phyloP scores from a whole-genome alignment of 176 grass and related monocot genomes.

The Cymbopogon citratus region DNA sequence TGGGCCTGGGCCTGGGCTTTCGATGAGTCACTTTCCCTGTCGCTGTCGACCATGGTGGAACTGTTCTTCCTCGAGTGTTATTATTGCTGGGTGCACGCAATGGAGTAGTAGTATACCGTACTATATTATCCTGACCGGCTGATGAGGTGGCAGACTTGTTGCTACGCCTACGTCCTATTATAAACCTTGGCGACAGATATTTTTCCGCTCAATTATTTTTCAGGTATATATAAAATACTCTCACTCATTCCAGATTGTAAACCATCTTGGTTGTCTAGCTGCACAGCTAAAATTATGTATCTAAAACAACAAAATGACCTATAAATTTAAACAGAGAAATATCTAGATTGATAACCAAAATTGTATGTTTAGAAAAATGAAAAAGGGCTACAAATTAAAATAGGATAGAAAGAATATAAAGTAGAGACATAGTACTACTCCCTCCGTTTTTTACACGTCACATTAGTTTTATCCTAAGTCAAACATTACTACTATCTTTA shows the following conservation, averaged over 20 bases:
- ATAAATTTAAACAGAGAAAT: too few species aligned
- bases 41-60: neutral
- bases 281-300: neutral
- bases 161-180: neutral
- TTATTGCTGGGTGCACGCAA: slow-evolving; percentile 11
- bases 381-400: neutral
- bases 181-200: neutral
- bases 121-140: neutral
- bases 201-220: neutral
- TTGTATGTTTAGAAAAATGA: too few species aligned
- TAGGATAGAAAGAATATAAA: neutral
- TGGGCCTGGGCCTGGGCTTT: too few species aligned
- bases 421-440: neutral
- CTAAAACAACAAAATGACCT: too few species aligned
- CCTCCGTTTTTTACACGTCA: neutral
- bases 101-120: neutral
- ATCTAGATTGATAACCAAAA: too few species aligned
- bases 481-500: neutral
- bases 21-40: slow-evolving; percentile 6
- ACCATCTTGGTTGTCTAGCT: neutral
- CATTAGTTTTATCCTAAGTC: neutral
- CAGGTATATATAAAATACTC: neutral
- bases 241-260: neutral
- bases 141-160: neutral
- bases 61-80: neutral